Base-by-base conservation (phyloP, 2,329 filamentous ascomycete species). In the Penicillium sclerotiorum region DNA sequence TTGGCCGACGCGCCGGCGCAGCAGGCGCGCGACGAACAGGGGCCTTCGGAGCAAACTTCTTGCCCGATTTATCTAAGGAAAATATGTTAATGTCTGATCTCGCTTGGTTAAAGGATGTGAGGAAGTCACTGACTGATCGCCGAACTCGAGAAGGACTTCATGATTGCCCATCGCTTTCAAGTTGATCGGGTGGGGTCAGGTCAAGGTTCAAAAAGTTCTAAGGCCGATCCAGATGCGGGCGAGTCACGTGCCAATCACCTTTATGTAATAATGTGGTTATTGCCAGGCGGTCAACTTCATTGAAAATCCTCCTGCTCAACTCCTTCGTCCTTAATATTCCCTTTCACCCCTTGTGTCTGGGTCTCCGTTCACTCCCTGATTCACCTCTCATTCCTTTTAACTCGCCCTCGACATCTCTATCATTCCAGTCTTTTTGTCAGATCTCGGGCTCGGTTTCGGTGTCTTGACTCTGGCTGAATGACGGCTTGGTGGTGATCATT, bases 11-110 rank as follows among this genome's bases (percentile, higher is more conserved):
- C 25, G 74, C 68, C 36, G 74, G 61, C 40, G 67, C 65, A 48
- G 60, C 56, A 49, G 71, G 72, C 56, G 76, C 75, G 53, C 80
- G 77, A 63, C 85, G 81, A 57, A 78, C 76, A 27, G 81, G 82
- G 57, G 82, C 81, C 73, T 88, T 90, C 37, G 87, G 87, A 67
- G 88, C 88, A 74, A 90, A 89, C 72, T 89, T 88, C 73, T 88
- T 88, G 70, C 86, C 79, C 73, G 87, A 86, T 77, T 88, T 86
- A 60, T 73, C 77, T 73, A 50, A 8, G 53, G 30, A 25, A 39
- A n/a, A 18, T 1, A 9, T 5, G 40, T 50, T 12, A 45, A 38
- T 20, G 27, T 17, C 5, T 22, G 13, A 4, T 22, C 6, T 21
- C n/a, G 20, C 11, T 12, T 18, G 7, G n/a, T 3, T 8, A 27